Evolutionary conservation across 345 rosid genomes (phyloP), one percentile per base, ranked within the genome.

Genomic region (Brassica rapa): DNA sequence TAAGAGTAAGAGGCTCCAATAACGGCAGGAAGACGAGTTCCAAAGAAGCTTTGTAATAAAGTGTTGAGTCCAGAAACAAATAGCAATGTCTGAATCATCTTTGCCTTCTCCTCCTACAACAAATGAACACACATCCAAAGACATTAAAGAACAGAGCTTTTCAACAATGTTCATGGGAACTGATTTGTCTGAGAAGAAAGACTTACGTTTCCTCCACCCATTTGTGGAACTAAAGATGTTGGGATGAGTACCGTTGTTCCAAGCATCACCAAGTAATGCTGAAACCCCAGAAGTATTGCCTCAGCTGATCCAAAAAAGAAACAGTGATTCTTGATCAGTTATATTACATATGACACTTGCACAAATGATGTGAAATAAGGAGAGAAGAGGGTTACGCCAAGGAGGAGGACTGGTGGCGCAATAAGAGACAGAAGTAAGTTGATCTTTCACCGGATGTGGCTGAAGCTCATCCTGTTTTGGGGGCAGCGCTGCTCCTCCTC

Each of bases 401-500:
- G 99, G 98, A 83, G 99, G 99, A 73, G 98, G 99, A 71, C 99
- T 95, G 4, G 96, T 86, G 69, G 89, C 90, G 86, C 99, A 95
- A 77, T 86, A 95, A 62, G 98, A 83, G 74, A 93, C 75, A 57
- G 64, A 82, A 56, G 97, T 82, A 61, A 95, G 94, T 87, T 95
- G 99, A 82, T 95, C 98, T 82, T 83, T 95, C 41, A 64, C 90
- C 6, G 97, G 96, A 84, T 95, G 99, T 46, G 99, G 99, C 84
- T 85, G 89, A 59, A 91, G 77, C 86, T 91, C 99, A 62, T 95
- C 93, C 68, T 88, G 97, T 77, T 92, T 95, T 2, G 93, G 93
- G 59, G 79, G 93, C 24, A 94, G 91, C 51, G 93, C 97, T 1
- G 62, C 64, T 49, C 83, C 89, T 82, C 91, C 91, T 63, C 89